These are phyloP conservation scores for Vinca minor DNA, from an alignment of 257 asterid species.

Conservation along the genomic window DNA sequence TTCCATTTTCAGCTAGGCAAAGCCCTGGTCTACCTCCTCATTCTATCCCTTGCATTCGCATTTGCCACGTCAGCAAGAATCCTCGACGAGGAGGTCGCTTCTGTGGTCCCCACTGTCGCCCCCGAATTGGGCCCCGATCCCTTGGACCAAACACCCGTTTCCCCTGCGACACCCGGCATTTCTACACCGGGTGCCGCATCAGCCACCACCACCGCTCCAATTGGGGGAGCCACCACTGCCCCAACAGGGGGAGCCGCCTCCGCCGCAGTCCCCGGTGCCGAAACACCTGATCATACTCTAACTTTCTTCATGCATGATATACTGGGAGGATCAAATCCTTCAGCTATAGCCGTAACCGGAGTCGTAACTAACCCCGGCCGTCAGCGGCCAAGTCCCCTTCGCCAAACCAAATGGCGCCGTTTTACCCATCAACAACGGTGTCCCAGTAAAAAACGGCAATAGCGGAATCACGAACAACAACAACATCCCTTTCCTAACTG, in stretches of 20 bases:
- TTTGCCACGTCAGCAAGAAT: constrained; percentile 23
- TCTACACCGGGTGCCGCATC: constrained; percentile 10
- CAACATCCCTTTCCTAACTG: constrained; percentile 80
- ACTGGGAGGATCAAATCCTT: constrained; percentile 75
- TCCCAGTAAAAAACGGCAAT: constrained; percentile 54
- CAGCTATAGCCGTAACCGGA: constrained; percentile 77
- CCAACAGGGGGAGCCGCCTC: constrained; percentile 2
- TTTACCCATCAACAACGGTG: constrained; percentile 52
- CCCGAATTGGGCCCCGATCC: constrained; percentile 15
- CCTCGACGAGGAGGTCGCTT: constrained; percentile 24
- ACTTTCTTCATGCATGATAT: constrained; percentile 91
- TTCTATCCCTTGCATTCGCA: constrained; percentile 17
- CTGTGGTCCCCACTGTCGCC: constrained; percentile 15
- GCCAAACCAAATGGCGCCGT: constrained; percentile 85
- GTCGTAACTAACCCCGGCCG: constrained; percentile 67
- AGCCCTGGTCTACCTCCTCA: constrained; percentile 9
- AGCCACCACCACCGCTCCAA: constrained; percentile 13
- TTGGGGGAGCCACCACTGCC: background rate
- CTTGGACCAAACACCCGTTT: constrained; percentile 4
- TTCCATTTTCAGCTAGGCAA: constrained; percentile 16
- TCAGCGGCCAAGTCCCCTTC: constrained; percentile 76
- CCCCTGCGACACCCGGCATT: constrained; percentile 3
- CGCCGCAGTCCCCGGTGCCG: constrained; percentile 10
- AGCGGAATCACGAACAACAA: constrained; percentile 63
- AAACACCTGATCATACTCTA: constrained; percentile 31